A percentile compares a stretch with the other conserved stretches of the same genome.
Evolutionary conservation across 2,329 filamentous ascomycete species (phyloP).

Genomic region (Emergomyces pasteurianus): DNA sequence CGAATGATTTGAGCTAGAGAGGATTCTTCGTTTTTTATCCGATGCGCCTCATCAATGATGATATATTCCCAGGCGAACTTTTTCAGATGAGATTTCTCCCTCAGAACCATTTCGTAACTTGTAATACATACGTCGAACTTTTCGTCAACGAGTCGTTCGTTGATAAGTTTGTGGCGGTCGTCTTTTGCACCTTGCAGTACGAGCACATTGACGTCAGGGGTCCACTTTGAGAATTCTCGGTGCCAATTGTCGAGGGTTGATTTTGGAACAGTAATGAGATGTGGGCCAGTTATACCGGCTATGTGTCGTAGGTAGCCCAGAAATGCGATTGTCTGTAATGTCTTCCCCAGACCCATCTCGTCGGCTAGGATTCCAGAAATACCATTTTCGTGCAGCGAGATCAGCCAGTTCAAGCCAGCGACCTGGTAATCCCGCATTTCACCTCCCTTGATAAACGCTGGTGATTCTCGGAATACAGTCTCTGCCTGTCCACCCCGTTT

Average conservation of each 20-base stretch:
- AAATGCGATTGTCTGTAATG: conserved; percentile 93
- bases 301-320: conserved; percentile 88
- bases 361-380: conserved; percentile 96
- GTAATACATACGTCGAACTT: conserved; percentile 98
- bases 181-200: conserved; percentile 94
- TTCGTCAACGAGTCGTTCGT: conserved; percentile 80
- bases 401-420: conserved; percentile 91
- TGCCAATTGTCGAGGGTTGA: conserved; percentile 98
- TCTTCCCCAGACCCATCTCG: conserved; percentile 98
- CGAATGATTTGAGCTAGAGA: conserved; percentile 94
- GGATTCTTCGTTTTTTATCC: conserved; percentile 99
- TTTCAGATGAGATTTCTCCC: conserved; percentile 87
- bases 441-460: conserved; percentile 71
- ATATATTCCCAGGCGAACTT: conserved; percentile 99
- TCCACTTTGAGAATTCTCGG: conserved; percentile 87
- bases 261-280: conserved; percentile 86
- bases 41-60: conserved; percentile 95
- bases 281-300: conserved; percentile 77
- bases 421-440: conserved; percentile 95
- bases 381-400: conserved; percentile 95
- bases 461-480: conserved; percentile 88
- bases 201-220: conserved; percentile 85
- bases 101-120: conserved; percentile 96
- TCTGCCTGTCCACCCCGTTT: conserved; percentile 75
- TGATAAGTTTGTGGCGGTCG: conserved; percentile 76